Conservation (phyloP, 306 rosid species). For the Dryas drummondii region DNA sequence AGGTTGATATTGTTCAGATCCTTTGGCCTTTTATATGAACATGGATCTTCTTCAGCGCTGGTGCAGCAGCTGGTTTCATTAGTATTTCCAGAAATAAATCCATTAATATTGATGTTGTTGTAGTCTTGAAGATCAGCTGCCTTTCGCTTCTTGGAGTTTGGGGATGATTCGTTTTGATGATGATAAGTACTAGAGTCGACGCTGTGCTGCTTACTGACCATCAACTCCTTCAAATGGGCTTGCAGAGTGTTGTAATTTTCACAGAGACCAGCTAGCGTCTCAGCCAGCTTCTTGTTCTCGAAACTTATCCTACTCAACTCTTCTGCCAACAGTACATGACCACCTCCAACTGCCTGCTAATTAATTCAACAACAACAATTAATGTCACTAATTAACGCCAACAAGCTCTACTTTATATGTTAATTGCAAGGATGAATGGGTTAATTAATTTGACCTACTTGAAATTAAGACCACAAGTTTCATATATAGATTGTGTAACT, state of each 20-base stretch:
- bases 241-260: conserved; percentile 47
- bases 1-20: conserved; percentile 29
- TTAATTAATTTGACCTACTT: no score
- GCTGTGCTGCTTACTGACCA: conserved; percentile 11
- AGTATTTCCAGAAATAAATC: conserved; percentile 15
- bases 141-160: conserved; percentile 52
- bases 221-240: conserved; percentile 40
- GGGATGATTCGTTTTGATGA: conserved; percentile 16
- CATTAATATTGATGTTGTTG: background rate
- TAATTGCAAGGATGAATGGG: no score
- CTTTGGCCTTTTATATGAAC: conserved; percentile 39
- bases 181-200: background rate
- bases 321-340: conserved; percentile 30
- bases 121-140: conserved; percentile 26
- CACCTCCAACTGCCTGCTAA: conserved; percentile 2
- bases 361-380: background rate
- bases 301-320: conserved; percentile 49
- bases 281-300: conserved; percentile 63
- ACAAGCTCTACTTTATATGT: no score
- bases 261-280: conserved; percentile 39
- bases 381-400: background rate
- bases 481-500: background rate
- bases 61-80: conserved; percentile 41
- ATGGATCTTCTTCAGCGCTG: conserved; percentile 45
- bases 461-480: no score